Evolutionary conservation across 176 grass and related monocot species (phyloP).

Genomic region (Ensete ventricosum): DNA sequence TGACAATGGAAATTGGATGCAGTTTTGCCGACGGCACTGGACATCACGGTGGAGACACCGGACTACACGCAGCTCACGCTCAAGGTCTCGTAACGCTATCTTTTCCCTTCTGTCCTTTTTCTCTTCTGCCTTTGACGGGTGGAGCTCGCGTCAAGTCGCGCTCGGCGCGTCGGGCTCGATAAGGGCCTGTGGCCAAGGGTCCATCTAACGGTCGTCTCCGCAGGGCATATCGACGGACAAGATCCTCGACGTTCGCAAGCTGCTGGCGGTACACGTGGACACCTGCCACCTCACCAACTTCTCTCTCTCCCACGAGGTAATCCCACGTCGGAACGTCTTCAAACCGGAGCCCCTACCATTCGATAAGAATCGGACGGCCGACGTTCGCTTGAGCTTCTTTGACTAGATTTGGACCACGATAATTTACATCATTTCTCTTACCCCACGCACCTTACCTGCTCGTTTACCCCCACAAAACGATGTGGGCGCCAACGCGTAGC

Average conservation of each 20-base stretch:
- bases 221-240: constrained; percentile 91
- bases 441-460: no score
- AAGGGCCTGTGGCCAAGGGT: neutral
- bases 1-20: constrained; percentile 23
- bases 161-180: neutral
- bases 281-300: constrained; percentile 84
- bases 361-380: neutral
- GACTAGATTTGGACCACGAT: no score
- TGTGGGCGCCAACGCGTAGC: no score
- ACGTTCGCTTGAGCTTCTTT: neutral
- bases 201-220: neutral
- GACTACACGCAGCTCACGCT: constrained; percentile 78
- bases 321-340: neutral
- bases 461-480: no score
- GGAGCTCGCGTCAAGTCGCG: neutral
- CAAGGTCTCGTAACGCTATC: constrained; percentile 35
- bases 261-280: constrained; percentile 76
- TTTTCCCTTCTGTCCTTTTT: neutral
- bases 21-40: constrained; percentile 72
- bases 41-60: constrained; percentile 77
- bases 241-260: constrained; percentile 69
- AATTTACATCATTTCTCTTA: no score
- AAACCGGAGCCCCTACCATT: neutral
- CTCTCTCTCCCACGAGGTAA: constrained; percentile 83
- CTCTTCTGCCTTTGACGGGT: neutral